A percentile compares a stretch with the other conserved stretches of the same genome.
Conservation (phyloP, 2,329 filamentous ascomycete genomes). For the Botrytis deweyae region DNA sequence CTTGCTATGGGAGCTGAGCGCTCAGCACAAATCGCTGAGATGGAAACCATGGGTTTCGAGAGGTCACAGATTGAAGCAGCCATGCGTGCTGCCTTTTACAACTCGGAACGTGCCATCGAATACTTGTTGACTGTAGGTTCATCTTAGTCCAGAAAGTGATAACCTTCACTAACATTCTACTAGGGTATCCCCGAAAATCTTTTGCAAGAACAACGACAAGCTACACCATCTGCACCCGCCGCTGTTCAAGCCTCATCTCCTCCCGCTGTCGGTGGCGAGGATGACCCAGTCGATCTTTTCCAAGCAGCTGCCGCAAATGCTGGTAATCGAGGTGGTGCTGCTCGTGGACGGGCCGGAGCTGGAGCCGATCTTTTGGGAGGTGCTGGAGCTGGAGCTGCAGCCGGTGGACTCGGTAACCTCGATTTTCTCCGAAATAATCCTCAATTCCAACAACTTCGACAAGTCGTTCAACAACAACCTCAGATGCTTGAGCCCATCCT, state of each 20-base stretch:
- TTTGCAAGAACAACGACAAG: slow-evolving; percentile 63
- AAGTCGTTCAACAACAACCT: slow-evolving; percentile 95
- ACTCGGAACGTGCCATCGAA: slow-evolving; percentile 95
- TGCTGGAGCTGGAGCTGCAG: slow-evolving; percentile 43
- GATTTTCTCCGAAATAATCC: slow-evolving; percentile 94
- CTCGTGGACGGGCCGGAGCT: slow-evolving; percentile 49
- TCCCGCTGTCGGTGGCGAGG: slow-evolving; percentile 52
- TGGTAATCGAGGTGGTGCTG: slow-evolving; percentile 47
- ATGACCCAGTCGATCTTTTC: slow-evolving; percentile 81
- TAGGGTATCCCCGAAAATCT: slow-evolving; percentile 89
- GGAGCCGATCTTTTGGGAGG: slow-evolving; percentile 47
- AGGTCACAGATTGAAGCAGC: slow-evolving; percentile 85
- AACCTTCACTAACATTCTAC: slow-evolving; percentile 23
- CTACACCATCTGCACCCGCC: slow-evolving; percentile 47
- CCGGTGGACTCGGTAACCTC: slow-evolving; percentile 68
- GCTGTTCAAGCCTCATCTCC: slow-evolving; percentile 45
- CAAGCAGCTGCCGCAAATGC: slow-evolving; percentile 69
- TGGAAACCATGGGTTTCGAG: slow-evolving; percentile 97
- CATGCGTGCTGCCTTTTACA: slow-evolving; percentile 95
- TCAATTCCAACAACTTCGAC: slow-evolving; percentile 95
- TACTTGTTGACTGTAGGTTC: slow-evolving; percentile 79
- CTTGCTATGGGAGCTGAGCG: slow-evolving; percentile 83
- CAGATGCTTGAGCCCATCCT: slow-evolving; percentile 98
- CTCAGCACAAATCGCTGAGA: slow-evolving; percentile 78
- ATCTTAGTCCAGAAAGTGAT: not conserved